These are phyloP conservation scores for Blepharisma stoltei DNA, from an alignment of 73 alveolate species.

Conservation along the genomic window DNA sequence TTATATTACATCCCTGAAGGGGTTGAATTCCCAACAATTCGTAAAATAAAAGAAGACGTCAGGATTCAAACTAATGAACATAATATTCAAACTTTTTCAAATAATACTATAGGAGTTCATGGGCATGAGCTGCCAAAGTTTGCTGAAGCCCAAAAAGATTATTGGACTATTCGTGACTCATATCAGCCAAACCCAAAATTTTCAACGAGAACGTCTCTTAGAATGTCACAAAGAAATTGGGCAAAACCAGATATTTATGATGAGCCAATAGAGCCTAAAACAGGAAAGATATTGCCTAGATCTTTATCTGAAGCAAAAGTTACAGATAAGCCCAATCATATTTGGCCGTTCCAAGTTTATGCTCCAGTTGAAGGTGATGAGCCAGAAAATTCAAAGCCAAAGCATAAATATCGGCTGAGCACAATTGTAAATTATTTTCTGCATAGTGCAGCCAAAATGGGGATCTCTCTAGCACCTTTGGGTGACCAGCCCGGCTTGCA, in stretches of 20 bases:
- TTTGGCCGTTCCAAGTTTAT: not conserved
- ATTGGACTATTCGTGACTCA: slow-evolving; percentile 61
- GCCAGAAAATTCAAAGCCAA: not conserved
- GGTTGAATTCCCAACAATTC: not conserved
- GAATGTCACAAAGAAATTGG: not conserved
- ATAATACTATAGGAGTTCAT: slow-evolving; percentile 49
- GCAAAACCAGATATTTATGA: not conserved
- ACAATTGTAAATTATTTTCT: slow-evolving; percentile 8
- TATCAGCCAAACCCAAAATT: slow-evolving; percentile 51
- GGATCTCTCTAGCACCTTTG: not conserved
- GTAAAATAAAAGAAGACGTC: not conserved
- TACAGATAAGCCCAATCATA: slow-evolving; percentile 26
- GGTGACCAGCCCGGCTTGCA: not conserved
- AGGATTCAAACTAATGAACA: slow-evolving; percentile 3
- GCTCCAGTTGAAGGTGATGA: slow-evolving; percentile 9
- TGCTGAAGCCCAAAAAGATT: slow-evolving; percentile 50
- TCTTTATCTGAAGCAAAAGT: not conserved
- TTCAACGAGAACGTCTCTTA: not conserved
- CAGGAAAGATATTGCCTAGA: not conserved
- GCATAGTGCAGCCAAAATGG: slow-evolving; percentile 17
- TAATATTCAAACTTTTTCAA: slow-evolving; percentile 13
- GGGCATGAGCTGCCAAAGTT: slow-evolving; percentile 75
- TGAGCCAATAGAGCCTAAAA: not conserved
- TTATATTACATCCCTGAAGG: not conserved
- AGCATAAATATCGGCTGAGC: slow-evolving; percentile 5